Base-by-base conservation (phyloP, 257 asterid species). In the Scutellaria galericulata region DNA sequence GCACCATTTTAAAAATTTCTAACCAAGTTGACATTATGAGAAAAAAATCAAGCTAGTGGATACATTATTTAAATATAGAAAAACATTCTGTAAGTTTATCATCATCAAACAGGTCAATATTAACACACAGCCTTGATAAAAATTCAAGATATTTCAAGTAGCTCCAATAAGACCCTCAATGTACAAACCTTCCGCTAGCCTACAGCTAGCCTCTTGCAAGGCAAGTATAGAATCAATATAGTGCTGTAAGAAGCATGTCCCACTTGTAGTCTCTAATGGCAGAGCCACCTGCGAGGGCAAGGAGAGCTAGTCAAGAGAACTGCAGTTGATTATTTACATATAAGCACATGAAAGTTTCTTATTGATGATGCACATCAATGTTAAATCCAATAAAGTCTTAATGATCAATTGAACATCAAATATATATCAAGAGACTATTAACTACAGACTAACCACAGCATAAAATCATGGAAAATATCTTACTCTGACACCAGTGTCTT, bases 221-320 rank as follows among this genome's bases (percentile, higher is more conserved):
- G 97, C 98, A 80, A 95, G 86, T 80, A 95, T 88, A 77, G 93
- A 88, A 74, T 95, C 97, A 75, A 95, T 85, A 75, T 95, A 91
- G 75, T 86, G 92, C 77, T 92, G 98, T 82, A 95, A 81, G 84
- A 88, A 95, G 78, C 98, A 95, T 66, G 92, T 85, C 69, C 97
- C 96, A 15, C 94, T 85, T 51, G 89, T 87, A 20, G 96, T 79
- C 75, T 95, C 99, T 60, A 81, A 31, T 62, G 99, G 99, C 77
- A 95, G 88, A 78, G 98, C 97, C 77, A 95, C 96, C 99, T 95
- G 89, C 75, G 79, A 80, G 70, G 64, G 61, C 53, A 71, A 77
- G 46, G 59, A 66, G 39, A 57, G 46, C 47, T 74, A 24, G 76
- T 81, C 60, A 83, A 66, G 42, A 56, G 77, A 45, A 67, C 75